Conservation (phyloP, 1,284 basidiomycete species). For the Ustilago sp. region DNA sequence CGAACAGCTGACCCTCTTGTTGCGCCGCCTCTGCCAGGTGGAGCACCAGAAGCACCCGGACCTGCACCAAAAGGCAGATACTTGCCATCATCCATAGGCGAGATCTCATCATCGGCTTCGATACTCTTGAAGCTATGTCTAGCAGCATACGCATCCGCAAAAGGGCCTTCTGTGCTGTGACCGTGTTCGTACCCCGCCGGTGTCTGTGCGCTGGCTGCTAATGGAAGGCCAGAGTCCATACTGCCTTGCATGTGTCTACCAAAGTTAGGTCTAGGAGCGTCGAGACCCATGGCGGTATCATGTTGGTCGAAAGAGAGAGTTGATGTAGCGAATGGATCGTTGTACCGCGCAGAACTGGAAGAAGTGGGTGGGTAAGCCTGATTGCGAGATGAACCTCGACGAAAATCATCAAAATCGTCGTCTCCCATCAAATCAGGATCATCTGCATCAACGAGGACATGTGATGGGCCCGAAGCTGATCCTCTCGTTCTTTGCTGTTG, state of each 20-base stretch:
- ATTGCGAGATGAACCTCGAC: slow-evolving; percentile 21
- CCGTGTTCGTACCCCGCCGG: slow-evolving; percentile 49
- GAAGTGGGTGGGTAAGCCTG: slow-evolving; percentile 37
- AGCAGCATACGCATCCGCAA: slow-evolving; percentile 57
- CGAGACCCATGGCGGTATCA: slow-evolving; percentile 47
- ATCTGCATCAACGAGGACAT: slow-evolving; percentile 64
- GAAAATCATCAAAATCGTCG: slow-evolving; percentile 39
- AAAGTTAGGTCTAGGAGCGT: slow-evolving; percentile 37
- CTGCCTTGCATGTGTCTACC: slow-evolving; percentile 40
- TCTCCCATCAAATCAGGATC: slow-evolving; percentile 65
- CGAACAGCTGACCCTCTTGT: slow-evolving; percentile 13
- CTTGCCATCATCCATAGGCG: slow-evolving; percentile 35
- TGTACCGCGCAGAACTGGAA: slow-evolving; percentile 10
- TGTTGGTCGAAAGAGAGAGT: slow-evolving; percentile 39
- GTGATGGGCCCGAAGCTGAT: slow-evolving; percentile 37
- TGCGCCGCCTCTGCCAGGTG: slow-evolving; percentile 3
- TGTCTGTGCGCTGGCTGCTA: slow-evolving; percentile 46
- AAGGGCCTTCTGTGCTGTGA: slow-evolving; percentile 42
- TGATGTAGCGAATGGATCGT: slow-evolving; percentile 33
- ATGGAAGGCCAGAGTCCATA: slow-evolving; percentile 54
- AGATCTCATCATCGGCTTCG: slow-evolving; percentile 65
- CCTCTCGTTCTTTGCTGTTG: not conserved
- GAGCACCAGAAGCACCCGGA: not conserved
- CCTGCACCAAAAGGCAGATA: slow-evolving; percentile 21
- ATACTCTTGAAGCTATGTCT: slow-evolving; percentile 61